Evolutionary conservation across 2,329 filamentous ascomycete genomes (phyloP), one percentile per base, ranked within the genome.

Genomic region (Hawksworthiomyces lignivorus): DNA sequence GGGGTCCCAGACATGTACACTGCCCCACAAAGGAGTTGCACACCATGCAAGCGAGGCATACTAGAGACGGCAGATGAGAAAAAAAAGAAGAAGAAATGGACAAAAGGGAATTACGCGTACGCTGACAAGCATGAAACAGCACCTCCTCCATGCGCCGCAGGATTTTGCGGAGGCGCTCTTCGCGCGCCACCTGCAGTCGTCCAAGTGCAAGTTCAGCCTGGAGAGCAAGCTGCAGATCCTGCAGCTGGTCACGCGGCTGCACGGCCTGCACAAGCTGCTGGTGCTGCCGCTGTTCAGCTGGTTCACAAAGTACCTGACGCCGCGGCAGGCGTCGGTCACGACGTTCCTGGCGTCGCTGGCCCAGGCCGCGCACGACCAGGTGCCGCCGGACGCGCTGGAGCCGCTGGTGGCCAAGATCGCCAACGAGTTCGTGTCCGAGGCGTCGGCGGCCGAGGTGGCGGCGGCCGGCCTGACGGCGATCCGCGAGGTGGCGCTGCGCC

Each of bases 361-460:
- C 0, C 92, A 97, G 66, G 85, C 86, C 4, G 88, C 87, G 7
- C 92, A 98, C 60, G 84, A 82, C 49, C 73, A 95, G 28, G 89
- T 98, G 0, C 92, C 92, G 0, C 90, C 90, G 0, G 92, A 98
- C 68, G 84, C 82, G 0, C 70, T 98, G 10, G 89, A 97, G 60
- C 90, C 92, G 1, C 67, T 97, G 5, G 71, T 98, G 3, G 82
- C 87, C 60, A 97, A 96, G 67, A 97, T 98, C 54, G 90, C 92
- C 24, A 96, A 97, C 57, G 92, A 98, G 60, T 98, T 98, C 57
- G 90, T 98, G 2, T 95, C 88, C 0, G 92, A 98, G 65, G 92
- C 87, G 2, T 81, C 89, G 0, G 89, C 92, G 1, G 76, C 85
- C 4, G 89, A 97, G 62, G 90, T 98, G 22, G 87, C 87, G 1